These are phyloP conservation scores for Neoconidiobolus thromboides DNA, from an alignment of 371 early-diverging fungal species.

Conservation along the genomic window DNA sequence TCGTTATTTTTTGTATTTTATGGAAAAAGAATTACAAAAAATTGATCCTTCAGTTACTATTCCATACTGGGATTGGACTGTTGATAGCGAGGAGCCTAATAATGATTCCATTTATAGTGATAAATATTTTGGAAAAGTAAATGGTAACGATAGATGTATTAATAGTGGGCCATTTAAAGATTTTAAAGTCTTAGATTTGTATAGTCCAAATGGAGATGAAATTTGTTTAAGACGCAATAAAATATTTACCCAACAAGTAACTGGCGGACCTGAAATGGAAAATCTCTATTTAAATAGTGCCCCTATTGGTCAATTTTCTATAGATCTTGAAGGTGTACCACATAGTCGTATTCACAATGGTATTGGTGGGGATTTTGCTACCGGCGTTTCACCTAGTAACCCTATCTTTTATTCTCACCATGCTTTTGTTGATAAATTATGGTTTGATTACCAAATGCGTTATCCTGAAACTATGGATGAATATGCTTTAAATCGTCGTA, in stretches of 20 bases:
- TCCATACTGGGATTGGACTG: slow-evolving; percentile 7
- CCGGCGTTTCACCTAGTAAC: slow-evolving; percentile 22
- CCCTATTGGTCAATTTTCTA: slow-evolving; percentile 12
- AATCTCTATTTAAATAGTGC: background rate
- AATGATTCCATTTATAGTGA: background rate
- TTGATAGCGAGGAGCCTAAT: background rate
- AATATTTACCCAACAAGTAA: too few species aligned
- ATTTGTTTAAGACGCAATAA: too few species aligned
- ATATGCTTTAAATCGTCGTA: background rate
- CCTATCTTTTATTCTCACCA: slow-evolving; percentile 39
- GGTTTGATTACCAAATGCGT: slow-evolving; percentile 19
- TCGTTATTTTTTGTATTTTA: background rate
- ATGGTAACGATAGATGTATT: background rate
- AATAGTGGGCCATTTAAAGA: background rate
- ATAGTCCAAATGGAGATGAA: too few species aligned
- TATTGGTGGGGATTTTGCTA: slow-evolving; percentile 23
- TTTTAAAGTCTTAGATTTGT: background rate
- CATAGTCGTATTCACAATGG: slow-evolving; percentile 24
- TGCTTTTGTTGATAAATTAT: slow-evolving; percentile 27
- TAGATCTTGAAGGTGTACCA: slow-evolving; percentile 19
- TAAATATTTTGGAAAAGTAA: background rate
- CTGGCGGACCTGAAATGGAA: background rate
- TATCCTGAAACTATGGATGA: background rate
- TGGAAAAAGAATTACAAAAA: slow-evolving; percentile 2
- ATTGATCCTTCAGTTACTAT: slow-evolving; percentile 1